phyloP scores from a whole-genome alignment of 148 eudicot species.

The Rheum nobile region DNA sequence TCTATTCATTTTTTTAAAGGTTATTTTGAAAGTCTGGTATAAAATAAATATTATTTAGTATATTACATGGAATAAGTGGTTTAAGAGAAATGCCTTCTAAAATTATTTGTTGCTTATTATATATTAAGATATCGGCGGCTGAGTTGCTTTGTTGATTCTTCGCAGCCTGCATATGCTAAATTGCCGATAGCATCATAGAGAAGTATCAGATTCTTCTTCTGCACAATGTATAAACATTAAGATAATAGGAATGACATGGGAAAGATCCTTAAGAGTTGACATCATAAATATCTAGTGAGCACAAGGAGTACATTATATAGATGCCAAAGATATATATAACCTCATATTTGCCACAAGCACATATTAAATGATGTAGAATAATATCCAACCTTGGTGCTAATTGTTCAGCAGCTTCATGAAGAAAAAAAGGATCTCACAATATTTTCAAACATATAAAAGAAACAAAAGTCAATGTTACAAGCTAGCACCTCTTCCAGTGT shows the following conservation, averaged over 20 bases:
- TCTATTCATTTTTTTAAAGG: too few relatives aligned
- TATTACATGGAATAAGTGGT: too few relatives aligned
- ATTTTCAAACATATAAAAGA: neutral
- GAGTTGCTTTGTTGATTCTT: too few relatives aligned
- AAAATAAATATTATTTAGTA: too few relatives aligned
- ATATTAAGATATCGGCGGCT: too few relatives aligned
- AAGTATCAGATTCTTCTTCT: slow-evolving; percentile 90
- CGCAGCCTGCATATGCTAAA: slow-evolving; percentile 95
- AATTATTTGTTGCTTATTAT: too few relatives aligned
- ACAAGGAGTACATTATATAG: neutral
- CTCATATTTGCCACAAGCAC: slow-evolving; percentile 95
- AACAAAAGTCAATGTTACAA: neutral
- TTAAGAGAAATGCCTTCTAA: too few relatives aligned
- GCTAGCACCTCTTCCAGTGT: slow-evolving; percentile 83
- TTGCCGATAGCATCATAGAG: slow-evolving; percentile 99
- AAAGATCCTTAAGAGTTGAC: neutral
- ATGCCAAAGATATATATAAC: slow-evolving; percentile 19
- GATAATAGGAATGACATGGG: neutral
- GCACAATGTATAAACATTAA: slow-evolving; percentile 10
- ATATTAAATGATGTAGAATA: slow-evolving; percentile 84
- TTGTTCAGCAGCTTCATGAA: slow-evolving; percentile 89
- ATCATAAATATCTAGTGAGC: neutral
- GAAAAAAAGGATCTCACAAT: slow-evolving; percentile 7
- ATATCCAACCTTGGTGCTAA: slow-evolving; percentile 67
- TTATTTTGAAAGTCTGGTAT: too few relatives aligned